Percentiles rank a stretch among this genome's conserved stretches.
Conservation (phyloP, 179 eudicot species). For the Patellifolia procumbens region DNA sequence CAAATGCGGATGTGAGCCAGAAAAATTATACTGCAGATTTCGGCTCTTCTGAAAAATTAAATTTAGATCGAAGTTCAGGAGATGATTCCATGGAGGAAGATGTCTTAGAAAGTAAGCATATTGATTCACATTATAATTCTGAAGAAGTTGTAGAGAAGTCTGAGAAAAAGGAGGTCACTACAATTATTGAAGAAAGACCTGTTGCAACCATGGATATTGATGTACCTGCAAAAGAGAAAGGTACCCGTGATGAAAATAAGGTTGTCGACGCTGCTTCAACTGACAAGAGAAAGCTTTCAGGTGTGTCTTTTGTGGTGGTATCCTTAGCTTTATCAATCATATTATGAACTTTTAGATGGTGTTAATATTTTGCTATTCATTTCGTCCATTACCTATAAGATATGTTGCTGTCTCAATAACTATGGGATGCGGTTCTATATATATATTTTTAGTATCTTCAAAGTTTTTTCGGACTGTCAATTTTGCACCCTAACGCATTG, state of each 20-base stretch:
- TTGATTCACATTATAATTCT: conserved; percentile 45
- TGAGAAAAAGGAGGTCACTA: conserved; percentile 44
- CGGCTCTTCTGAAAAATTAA: conserved; percentile 70
- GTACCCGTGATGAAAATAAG: conserved; percentile 38
- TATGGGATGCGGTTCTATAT: neutral
- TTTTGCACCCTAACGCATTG: neutral
- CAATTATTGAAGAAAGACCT: conserved; percentile 40
- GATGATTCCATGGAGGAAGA: conserved; percentile 94
- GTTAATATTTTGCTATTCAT: neutral
- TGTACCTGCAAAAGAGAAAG: conserved; percentile 37
- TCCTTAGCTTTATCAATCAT: neutral
- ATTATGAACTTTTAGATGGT: neutral
- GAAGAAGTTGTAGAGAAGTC: conserved; percentile 43
- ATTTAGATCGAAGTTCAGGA: conserved; percentile 81
- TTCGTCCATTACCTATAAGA: neutral
- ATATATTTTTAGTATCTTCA: neutral
- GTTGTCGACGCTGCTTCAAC: conserved; percentile 38
- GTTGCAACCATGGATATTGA: conserved; percentile 52
- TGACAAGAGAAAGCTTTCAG: conserved; percentile 76
- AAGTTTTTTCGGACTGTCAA: neutral
- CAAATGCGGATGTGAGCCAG: conserved; percentile 51
- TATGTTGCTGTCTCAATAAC: neutral
- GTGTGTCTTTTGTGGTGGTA: conserved; percentile 38
- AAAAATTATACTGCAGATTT: conserved; percentile 61
- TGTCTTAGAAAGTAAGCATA: conserved; percentile 66